Evolutionary conservation across 75 land plant genomes (phyloP), one percentile per base, ranked within the genome.

Genomic region (Isoetes taiwanensis): DNA sequence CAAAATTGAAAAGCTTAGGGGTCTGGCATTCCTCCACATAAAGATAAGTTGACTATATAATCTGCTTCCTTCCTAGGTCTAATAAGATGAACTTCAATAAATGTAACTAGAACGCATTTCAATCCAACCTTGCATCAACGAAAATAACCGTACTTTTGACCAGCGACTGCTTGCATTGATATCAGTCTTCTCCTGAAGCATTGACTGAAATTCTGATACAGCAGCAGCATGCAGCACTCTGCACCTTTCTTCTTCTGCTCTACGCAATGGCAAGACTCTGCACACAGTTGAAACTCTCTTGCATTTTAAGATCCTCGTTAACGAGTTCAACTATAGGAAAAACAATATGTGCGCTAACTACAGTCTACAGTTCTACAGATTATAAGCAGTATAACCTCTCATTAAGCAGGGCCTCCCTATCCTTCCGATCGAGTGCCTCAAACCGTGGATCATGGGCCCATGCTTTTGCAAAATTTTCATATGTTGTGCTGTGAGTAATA

Each of bases 351-450:
- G 50, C 50, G 25, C 50, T 23, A 46, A 19, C 50, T 23, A 46
- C 50, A 19, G 25, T 19, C 50, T 19, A 46, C 16, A 46, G 19
- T 4, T 46, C 4, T 46, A 8, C 50, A 3, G 50, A 6, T 23
- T 6, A 23, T 46, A 46, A 6, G 4, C 50, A 6, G 19, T 16
- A n/a, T 46, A 65, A 90, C 94, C 78, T 90, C 57, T 90, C 97
- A 70, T 86, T 90, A 63, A 90, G 64, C 27, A 86, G 63, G 27
- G 60, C 30, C 63, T 83, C 97, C 12, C 85, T 56, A 28, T 90
- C 97, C 67, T 90, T 90, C 40, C 89, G 88, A 35, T 83, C 80
- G 76, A 90, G 66, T 5, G 82, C 89, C 65, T 70, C 68, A 66
- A 86, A 90, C 32, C 97, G 72, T 1, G 68, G 72, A 64, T 90